Conservation (phyloP, 2,329 filamentous ascomycete species). For the Alternaria arbusti region DNA sequence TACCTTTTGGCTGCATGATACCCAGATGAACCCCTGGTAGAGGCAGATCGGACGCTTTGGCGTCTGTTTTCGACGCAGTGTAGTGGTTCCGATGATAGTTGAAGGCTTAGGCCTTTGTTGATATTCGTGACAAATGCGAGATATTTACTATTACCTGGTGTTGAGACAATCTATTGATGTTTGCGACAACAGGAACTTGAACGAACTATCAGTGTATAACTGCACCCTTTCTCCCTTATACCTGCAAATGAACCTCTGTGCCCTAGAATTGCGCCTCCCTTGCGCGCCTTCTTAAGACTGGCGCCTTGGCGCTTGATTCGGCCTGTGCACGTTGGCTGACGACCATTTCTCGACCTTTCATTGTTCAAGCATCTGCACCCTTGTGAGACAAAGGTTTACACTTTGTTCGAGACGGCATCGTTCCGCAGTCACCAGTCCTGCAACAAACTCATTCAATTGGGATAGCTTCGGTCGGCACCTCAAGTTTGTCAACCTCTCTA, state of each 20-base stretch:
- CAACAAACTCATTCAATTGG: no score
- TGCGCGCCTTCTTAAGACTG: conserved; percentile 9
- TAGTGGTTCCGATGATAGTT: conserved; percentile 5
- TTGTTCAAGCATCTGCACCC: not conserved
- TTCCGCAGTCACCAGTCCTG: not conserved
- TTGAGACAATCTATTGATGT: not conserved
- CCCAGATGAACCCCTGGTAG: conserved; percentile 24
- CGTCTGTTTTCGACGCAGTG: conserved; percentile 7
- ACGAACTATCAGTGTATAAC: not conserved
- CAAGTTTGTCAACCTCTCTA: not conserved
- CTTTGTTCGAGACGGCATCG: not conserved
- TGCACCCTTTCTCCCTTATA: not conserved
- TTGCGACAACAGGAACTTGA: not conserved
- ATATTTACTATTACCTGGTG: not conserved
- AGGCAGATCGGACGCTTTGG: conserved; percentile 7
- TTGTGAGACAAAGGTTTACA: not conserved
- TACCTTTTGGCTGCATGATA: conserved; percentile 38
- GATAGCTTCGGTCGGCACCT: not conserved
- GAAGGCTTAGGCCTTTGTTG: conserved; percentile 10
- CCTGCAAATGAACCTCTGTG: not conserved
- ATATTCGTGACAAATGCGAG: conserved; percentile 4
- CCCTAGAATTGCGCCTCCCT: not conserved
- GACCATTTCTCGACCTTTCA: not conserved
- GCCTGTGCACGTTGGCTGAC: conserved; percentile 6
- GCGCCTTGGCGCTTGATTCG: conserved; percentile 14